These are phyloP conservation scores for Lipomyces sp. DNA, from an alignment of 805 yeast genomes.

Conservation along the genomic window DNA sequence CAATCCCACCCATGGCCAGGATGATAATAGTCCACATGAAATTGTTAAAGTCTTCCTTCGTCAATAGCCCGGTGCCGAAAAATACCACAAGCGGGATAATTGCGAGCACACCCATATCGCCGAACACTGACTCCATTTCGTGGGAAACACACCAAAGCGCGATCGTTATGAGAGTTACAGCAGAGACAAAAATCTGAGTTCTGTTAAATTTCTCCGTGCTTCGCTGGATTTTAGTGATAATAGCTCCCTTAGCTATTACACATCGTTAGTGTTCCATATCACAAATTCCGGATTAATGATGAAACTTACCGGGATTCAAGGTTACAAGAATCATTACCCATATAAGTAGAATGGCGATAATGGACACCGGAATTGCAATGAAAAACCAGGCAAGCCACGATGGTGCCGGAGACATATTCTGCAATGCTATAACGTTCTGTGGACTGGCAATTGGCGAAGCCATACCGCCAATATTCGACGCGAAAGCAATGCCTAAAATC, in stretches of 20 bases:
- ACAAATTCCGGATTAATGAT: neutral
- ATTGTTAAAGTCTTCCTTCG: slow-evolving; percentile 90
- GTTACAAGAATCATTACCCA: slow-evolving; percentile 75
- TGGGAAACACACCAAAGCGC: slow-evolving; percentile 88
- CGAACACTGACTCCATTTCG: slow-evolving; percentile 70
- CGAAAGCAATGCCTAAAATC: slow-evolving; percentile 88
- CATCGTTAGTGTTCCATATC: neutral
- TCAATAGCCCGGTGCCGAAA: slow-evolving; percentile 86
- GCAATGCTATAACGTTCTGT: slow-evolving; percentile 89
- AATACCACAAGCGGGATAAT: slow-evolving; percentile 86
- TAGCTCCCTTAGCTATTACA: slow-evolving; percentile 49
- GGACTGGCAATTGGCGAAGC: slow-evolving; percentile 97
- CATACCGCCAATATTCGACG: slow-evolving; percentile 95
- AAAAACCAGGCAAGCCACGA: slow-evolving; percentile 96
- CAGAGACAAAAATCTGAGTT: slow-evolving; percentile 74
- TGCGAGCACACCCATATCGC: slow-evolving; percentile 97
- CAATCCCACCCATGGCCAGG: slow-evolving; percentile 97
- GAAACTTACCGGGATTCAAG: slow-evolving; percentile 49
- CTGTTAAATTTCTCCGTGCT: slow-evolving; percentile 68
- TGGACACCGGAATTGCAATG: slow-evolving; percentile 79
- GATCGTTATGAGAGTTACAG: slow-evolving; percentile 73
- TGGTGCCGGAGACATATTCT: slow-evolving; percentile 80
- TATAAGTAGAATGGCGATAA: slow-evolving; percentile 63
- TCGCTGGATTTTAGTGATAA: slow-evolving; percentile 62
- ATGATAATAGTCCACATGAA: slow-evolving; percentile 96